These are phyloP conservation scores for Ascochyta fabae DNA, from an alignment of 2,329 filamentous ascomycete genomes.

Conservation along the genomic window DNA sequence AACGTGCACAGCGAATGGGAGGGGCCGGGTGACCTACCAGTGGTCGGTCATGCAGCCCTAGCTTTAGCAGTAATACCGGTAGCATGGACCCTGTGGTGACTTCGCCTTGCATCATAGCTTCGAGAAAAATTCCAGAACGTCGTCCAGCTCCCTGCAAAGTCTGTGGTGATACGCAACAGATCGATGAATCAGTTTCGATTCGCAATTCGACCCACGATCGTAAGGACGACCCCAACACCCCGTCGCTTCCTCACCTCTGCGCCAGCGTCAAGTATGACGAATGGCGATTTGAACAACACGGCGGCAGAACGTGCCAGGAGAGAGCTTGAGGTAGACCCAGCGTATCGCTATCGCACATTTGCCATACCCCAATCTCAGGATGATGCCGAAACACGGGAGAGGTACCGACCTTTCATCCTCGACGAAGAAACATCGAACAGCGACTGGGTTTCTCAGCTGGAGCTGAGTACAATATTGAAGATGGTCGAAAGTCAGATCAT, in stretches of 20 bases:
- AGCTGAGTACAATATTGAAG: constrained; percentile 60
- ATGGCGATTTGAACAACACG: constrained; percentile 38
- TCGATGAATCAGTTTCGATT: constrained; percentile 4
- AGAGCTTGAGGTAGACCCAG: constrained; percentile 21
- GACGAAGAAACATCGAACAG: constrained; percentile 47
- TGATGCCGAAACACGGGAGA: constrained; percentile 52
- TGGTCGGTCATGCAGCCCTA: background rate
- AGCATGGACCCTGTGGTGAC: constrained; percentile 1
- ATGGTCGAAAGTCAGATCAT: constrained; percentile 59
- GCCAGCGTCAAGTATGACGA: constrained; percentile 16
- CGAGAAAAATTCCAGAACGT: background rate
- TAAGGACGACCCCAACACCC: background rate
- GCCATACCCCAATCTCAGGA: constrained; percentile 57
- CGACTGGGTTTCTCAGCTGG: constrained; percentile 64
- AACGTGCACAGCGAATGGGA: constrained; percentile 1
- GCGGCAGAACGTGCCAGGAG: constrained; percentile 22
- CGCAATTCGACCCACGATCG: background rate
- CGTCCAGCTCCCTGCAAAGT: background rate
- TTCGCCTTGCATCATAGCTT: background rate
- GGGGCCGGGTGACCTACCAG: constrained; percentile 6
- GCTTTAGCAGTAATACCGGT: background rate
- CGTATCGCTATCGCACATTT: constrained; percentile 42
- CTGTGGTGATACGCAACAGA: background rate
- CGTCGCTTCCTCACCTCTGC: background rate
- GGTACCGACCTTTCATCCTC: constrained; percentile 65